These are phyloP conservation scores for Mallotus repandus DNA, from an alignment of 441 rosid species.

Conservation along the genomic window DNA sequence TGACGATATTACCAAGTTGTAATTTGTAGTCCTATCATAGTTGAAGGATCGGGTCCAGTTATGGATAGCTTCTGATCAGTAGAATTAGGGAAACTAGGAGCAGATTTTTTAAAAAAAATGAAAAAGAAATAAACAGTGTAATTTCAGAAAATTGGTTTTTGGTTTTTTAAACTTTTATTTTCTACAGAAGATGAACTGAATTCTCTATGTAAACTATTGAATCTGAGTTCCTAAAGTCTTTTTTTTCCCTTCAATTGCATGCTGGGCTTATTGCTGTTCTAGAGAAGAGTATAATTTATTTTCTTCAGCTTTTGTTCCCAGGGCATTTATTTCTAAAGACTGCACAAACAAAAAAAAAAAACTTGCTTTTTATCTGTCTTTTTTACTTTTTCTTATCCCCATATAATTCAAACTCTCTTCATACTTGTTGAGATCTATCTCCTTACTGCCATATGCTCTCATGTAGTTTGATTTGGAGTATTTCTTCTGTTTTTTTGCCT, in stretches of 20 bases:
- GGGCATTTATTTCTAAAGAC: neutral
- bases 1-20: neutral
- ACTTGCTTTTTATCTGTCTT: neutral
- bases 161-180: neutral
- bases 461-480: neutral
- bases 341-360: neutral
- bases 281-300: neutral
- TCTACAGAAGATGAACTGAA: neutral
- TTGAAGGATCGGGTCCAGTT: neutral
- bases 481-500: neutral
- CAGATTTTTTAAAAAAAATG: neutral
- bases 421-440: neutral
- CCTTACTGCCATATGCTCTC: neutral
- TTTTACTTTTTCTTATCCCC: neutral
- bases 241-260: neutral
- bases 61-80: neutral
- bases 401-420: neutral
- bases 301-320: neutral
- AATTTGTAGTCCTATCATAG: neutral
- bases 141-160: no score
- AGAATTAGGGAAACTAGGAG: neutral
- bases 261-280: neutral
- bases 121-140: neutral
- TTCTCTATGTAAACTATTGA: neutral
- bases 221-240: neutral